Conservation (phyloP, 2,329 filamentous ascomycete species). For the Alternaria arbusti region DNA sequence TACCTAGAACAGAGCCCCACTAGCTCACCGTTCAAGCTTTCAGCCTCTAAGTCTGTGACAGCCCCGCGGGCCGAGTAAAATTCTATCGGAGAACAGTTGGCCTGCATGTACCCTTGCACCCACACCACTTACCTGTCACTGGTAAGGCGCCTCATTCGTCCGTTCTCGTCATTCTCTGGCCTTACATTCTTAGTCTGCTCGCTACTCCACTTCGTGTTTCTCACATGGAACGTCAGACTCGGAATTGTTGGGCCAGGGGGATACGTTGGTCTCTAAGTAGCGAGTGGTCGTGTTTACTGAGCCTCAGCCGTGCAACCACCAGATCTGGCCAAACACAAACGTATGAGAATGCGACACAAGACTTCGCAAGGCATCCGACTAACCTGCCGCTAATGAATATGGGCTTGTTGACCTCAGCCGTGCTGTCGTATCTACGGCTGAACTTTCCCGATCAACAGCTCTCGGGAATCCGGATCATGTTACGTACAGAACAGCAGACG, state of each 20-base stretch:
- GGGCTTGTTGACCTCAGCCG: too few relatives aligned
- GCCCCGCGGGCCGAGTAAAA: not conserved
- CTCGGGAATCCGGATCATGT: too few relatives aligned
- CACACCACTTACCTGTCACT: not conserved
- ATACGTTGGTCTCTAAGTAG: not conserved
- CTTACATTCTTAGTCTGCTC: not conserved
- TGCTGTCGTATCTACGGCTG: not conserved
- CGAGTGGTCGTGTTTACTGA: not conserved
- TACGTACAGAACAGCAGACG: not conserved
- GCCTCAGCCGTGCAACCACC: not conserved
- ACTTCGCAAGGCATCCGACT: not conserved
- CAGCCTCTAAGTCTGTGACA: not conserved
- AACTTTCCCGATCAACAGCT: not conserved
- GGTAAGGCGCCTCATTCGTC: slow-evolving; percentile 1
- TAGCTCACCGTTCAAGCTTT: not conserved
- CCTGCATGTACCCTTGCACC: slow-evolving; percentile 1
- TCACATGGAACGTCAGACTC: not conserved
- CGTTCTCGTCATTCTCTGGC: not conserved
- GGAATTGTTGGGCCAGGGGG: not conserved
- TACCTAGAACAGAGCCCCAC: not conserved
- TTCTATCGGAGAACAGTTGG: not conserved
- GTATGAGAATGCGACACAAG: not conserved
- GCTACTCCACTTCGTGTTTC: not conserved
- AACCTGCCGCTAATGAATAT: not conserved
- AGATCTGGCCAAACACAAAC: not conserved